A percentile compares a stretch with the other conserved stretches of the same genome.
phyloP scores from a whole-genome alignment of 768 basidiomycete species.

The Trametes cingulata region DNA sequence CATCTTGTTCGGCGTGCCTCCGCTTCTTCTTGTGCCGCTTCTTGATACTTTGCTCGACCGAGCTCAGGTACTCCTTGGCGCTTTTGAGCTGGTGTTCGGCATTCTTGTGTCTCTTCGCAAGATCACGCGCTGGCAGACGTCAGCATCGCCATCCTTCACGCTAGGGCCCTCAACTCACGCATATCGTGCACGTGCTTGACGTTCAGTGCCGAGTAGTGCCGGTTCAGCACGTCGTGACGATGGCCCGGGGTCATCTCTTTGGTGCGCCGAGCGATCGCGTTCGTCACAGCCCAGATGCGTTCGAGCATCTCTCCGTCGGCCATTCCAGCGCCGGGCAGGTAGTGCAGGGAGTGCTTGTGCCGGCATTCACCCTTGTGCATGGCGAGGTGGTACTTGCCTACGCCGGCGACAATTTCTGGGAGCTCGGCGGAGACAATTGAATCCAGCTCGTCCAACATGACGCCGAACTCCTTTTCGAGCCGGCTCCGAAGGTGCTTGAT shows the following conservation, averaged over 20 bases:
- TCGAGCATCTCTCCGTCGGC: conserved; percentile 19
- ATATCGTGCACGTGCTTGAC: background rate
- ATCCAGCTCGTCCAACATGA: background rate
- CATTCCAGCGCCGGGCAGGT: conserved; percentile 1
- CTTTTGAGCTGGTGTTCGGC: no score
- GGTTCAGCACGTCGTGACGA: conserved; percentile 25
- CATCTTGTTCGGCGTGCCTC: no score
- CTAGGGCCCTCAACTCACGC: background rate
- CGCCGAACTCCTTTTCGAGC: conserved; percentile 6
- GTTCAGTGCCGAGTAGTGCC: conserved; percentile 17
- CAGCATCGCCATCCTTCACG: no score
- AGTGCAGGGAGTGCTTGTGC: conserved; percentile 2
- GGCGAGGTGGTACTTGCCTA: conserved; percentile 22
- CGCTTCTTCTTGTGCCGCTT: no score
- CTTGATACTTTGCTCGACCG: no score
- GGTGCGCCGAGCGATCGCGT: conserved; percentile 2
- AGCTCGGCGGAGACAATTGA: background rate
- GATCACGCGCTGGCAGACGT: no score
- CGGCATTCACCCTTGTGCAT: conserved; percentile 19
- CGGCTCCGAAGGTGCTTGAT: conserved; percentile 8
- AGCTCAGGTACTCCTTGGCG: no score
- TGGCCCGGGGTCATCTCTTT: conserved; percentile 22
- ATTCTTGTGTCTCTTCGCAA: no score
- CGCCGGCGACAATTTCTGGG: conserved; percentile 1
- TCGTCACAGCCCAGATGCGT: conserved; percentile 13